Evolutionary conservation across 371 early-diverging fungal species (phyloP).

Genomic region (Apophysomyces ossiformis): DNA sequence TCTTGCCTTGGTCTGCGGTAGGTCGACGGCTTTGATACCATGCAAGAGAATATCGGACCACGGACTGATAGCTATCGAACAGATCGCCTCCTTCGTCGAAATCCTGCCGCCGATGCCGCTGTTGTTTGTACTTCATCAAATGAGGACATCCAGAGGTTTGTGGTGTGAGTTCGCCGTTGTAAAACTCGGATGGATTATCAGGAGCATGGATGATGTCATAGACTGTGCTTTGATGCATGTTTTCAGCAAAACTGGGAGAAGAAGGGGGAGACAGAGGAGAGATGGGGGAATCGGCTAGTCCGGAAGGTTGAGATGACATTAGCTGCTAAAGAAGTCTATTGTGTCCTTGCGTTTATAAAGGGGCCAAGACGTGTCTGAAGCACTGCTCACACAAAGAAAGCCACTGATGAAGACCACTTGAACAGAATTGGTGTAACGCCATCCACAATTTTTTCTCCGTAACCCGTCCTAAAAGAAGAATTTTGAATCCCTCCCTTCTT

Average conservation of each 20-base stretch:
- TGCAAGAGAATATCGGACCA: slow-evolving; percentile 41
- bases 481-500: no score
- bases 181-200: slow-evolving; percentile 44
- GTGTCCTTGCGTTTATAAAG: not conserved
- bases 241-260: slow-evolving; percentile 25
- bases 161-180: slow-evolving; percentile 25
- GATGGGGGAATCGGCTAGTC: slow-evolving; percentile 27
- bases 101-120: slow-evolving; percentile 20
- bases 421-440: not conserved
- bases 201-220: slow-evolving; percentile 43
- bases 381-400: slow-evolving; percentile 1
- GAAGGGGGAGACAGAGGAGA: slow-evolving; percentile 26
- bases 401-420: slow-evolving; percentile 1
- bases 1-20: slow-evolving; percentile 8
- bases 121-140: slow-evolving; percentile 35
- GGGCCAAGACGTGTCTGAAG: not conserved
- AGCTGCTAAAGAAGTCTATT: not conserved
- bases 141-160: slow-evolving; percentile 44
- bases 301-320: slow-evolving; percentile 19
- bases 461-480: no score
- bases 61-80: slow-evolving; percentile 36
- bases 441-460: not conserved
- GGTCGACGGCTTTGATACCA: slow-evolving; percentile 34
- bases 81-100: slow-evolving; percentile 25
- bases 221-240: slow-evolving; percentile 21